A percentile compares a stretch with the other conserved stretches of the same genome.
These are phyloP conservation scores for Macaranga tanarius DNA, from an alignment of 441 rosid genomes.

Conservation along the genomic window DNA sequence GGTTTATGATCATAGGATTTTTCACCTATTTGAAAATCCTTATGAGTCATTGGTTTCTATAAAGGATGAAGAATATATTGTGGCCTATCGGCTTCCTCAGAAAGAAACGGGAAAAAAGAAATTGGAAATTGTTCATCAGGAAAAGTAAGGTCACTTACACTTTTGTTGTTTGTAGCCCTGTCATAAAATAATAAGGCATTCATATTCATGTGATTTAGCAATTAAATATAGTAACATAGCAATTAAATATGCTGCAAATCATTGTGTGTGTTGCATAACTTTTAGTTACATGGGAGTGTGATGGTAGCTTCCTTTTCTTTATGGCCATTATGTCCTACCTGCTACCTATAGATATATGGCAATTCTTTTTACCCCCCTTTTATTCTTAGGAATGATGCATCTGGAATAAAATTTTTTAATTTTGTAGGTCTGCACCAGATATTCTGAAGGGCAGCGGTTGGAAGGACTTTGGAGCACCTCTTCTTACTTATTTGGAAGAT, in stretches of 20 bases:
- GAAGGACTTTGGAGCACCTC: conserved; percentile 68
- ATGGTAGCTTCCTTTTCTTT: not conserved
- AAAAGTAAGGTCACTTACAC: conserved; percentile 46
- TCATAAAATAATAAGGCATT: not conserved
- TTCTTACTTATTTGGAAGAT: conserved; percentile 55
- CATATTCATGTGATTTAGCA: not conserved
- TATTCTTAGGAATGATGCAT: conserved; percentile 18
- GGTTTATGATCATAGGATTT: conserved; percentile 54
- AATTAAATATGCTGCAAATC: not conserved
- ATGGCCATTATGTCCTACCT: not conserved
- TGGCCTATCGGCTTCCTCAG: conserved; percentile 59
- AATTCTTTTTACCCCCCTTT: not conserved
- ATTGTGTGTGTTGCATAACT: not conserved
- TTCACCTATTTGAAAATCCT: conserved; percentile 55
- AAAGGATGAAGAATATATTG: conserved; percentile 65
- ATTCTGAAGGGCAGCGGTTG: conserved; percentile 37
- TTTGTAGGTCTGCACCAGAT: conserved; percentile 48
- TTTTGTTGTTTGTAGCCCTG: not conserved
- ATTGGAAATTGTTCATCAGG: conserved; percentile 64
- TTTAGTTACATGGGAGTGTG: not conserved
- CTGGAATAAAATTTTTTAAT: conserved; percentile 17
- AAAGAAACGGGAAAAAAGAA: conserved; percentile 58
- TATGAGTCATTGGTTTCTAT: conserved; percentile 52
- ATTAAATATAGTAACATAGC: not conserved
- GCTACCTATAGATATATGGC: not conserved